phyloP scores from a whole-genome alignment of 179 eudicot species.

The Heliamphora pulchella region DNA sequence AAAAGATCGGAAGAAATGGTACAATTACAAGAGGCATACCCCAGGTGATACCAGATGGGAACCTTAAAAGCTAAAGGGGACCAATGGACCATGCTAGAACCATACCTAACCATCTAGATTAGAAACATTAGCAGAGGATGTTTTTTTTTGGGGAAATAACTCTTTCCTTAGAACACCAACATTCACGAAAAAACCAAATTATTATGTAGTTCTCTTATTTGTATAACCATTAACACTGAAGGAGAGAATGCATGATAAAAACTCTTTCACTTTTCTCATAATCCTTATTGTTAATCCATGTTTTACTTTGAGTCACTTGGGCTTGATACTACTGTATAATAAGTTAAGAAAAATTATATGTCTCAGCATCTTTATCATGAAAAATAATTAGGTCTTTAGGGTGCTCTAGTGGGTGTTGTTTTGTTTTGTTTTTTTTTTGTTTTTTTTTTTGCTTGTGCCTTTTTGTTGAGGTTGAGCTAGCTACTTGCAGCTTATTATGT shows the following conservation, averaged over 20 bases:
- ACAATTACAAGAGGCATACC: too few species aligned
- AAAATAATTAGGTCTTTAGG: background rate
- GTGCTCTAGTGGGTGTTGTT: background rate
- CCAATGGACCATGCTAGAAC: too few species aligned
- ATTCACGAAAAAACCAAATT: background rate
- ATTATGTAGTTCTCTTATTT: background rate
- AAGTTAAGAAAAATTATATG: background rate
- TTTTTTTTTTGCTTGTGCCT: background rate
- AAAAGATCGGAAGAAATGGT: too few species aligned
- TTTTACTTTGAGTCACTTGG: background rate
- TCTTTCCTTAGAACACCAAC: background rate
- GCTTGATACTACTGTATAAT: background rate
- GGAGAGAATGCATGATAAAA: background rate
- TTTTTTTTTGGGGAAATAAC: too few species aligned
- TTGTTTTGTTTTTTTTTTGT: too few species aligned
- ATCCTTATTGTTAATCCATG: background rate
- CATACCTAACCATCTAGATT: too few species aligned
- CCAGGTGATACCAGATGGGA: too few species aligned
- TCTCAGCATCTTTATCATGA: background rate
- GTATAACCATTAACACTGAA: background rate
- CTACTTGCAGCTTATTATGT: constrained; percentile 1
- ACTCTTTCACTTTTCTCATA: background rate
- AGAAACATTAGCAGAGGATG: too few species aligned
- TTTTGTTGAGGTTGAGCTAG: background rate
- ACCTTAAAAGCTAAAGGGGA: too few species aligned